Evolutionary conservation across 2,329 filamentous ascomycete genomes (phyloP).

Genomic region (Curvularia eragrostidis): DNA sequence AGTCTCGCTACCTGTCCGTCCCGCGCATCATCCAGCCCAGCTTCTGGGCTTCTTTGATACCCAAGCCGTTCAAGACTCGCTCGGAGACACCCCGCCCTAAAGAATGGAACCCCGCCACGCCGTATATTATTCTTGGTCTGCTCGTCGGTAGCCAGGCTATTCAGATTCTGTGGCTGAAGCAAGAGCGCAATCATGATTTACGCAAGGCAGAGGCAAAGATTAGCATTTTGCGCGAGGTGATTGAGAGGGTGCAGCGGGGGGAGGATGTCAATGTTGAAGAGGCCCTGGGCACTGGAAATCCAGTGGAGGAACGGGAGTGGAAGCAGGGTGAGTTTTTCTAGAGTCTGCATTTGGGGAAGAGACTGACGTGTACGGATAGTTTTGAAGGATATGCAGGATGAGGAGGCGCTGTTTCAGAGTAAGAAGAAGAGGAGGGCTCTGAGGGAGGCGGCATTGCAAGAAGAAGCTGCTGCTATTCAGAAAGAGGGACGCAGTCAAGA

Average conservation of each 20-base stretch:
- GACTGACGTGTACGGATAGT: constrained; percentile 54
- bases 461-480: constrained; percentile 6
- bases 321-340: constrained; percentile 71
- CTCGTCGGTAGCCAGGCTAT: constrained; percentile 96
- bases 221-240: constrained; percentile 74
- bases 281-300: constrained; percentile 78
- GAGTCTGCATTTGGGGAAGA: constrained; percentile 1
- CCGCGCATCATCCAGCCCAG: constrained; percentile 48
- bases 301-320: constrained; percentile 81
- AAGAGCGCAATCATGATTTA: constrained; percentile 74
- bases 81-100: constrained; percentile 28
- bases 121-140: constrained; percentile 71
- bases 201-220: constrained; percentile 83
- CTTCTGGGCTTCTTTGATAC: constrained; percentile 50
- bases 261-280: constrained; percentile 74
- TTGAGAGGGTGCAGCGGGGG: constrained; percentile 53
- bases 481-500: constrained; percentile 45
- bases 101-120: constrained; percentile 64
- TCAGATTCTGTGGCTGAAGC: constrained; percentile 82
- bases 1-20: constrained; percentile 34
- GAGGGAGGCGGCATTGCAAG: constrained; percentile 27
- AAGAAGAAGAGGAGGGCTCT: constrained; percentile 46
- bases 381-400: constrained; percentile 69
- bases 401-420: constrained; percentile 62
- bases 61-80: constrained; percentile 35